Conservation (phyloP, 768 basidiomycete genomes). For the Mycena polygramma region DNA sequence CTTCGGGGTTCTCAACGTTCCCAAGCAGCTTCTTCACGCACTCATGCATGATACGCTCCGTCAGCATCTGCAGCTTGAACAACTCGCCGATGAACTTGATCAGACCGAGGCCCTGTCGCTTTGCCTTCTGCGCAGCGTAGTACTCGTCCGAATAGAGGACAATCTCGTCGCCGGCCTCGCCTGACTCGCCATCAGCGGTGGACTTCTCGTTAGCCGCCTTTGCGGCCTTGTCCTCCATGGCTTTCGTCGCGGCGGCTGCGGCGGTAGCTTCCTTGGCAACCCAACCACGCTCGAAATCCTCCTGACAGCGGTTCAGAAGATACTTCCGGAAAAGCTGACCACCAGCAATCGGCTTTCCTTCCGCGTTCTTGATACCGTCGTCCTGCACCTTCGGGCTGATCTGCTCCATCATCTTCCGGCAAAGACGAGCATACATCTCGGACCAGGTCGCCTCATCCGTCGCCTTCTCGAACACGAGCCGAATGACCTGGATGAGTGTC, state of each 20-base stretch:
- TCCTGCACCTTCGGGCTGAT: constrained; percentile 91
- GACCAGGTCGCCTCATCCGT: constrained; percentile 97
- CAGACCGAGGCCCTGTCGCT: constrained; percentile 95
- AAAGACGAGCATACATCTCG: constrained; percentile 97
- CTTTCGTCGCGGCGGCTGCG: constrained; percentile 88
- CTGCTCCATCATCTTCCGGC: constrained; percentile 95
- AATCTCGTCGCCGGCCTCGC: constrained; percentile 68
- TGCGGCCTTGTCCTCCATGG: constrained; percentile 85
- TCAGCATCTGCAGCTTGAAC: constrained; percentile 99
- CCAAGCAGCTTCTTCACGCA: constrained; percentile 96
- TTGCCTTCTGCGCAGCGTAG: constrained; percentile 96
- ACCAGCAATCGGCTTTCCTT: constrained; percentile 92
- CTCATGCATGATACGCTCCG: constrained; percentile 98
- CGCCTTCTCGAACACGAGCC: constrained; percentile 96
- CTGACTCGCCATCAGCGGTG: constrained; percentile 39
- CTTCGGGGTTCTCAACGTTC: constrained; percentile 95
- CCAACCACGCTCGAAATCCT: constrained; percentile 98
- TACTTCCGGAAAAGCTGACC: constrained; percentile 98
- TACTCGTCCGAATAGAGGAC: constrained; percentile 96
- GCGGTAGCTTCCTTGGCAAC: constrained; percentile 88
- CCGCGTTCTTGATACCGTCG: constrained; percentile 82
- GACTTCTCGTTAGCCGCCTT: constrained; percentile 74
- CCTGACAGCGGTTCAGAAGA: constrained; percentile 95
- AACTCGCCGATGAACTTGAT: constrained; percentile 99
- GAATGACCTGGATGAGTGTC: constrained; percentile 96